Conservation (phyloP, 2,329 filamentous ascomycete genomes). For the Aspergillus eucalypticola region DNA sequence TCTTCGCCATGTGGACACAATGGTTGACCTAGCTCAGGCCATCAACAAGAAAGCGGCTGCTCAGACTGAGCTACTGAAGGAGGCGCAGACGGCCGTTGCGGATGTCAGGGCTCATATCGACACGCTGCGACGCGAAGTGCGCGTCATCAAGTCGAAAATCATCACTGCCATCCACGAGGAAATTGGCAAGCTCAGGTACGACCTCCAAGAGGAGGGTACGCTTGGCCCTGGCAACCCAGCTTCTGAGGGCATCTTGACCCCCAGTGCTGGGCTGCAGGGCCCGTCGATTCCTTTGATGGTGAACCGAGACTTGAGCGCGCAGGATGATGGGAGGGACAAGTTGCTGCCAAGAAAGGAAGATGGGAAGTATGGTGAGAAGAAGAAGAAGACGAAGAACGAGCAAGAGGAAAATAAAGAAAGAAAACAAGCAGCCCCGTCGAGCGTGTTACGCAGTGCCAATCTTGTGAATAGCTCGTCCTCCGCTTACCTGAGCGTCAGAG, state of each 20-base stretch:
- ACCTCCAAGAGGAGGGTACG: slow-evolving; percentile 12
- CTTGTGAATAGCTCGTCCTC: neutral
- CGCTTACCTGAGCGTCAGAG: neutral
- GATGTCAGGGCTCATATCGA: slow-evolving; percentile 18
- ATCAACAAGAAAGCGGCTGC: slow-evolving; percentile 16
- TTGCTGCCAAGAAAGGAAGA: neutral
- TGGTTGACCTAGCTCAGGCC: slow-evolving; percentile 18
- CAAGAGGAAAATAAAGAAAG: neutral
- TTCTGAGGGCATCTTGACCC: neutral
- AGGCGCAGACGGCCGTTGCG: slow-evolving; percentile 11
- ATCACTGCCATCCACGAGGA: slow-evolving; percentile 15
- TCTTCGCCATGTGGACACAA: slow-evolving; percentile 19
- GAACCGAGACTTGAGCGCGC: neutral
- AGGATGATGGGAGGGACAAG: neutral
- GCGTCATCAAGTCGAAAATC: slow-evolving; percentile 16
- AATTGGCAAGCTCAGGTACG: slow-evolving; percentile 14
- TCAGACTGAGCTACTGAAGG: slow-evolving; percentile 18
- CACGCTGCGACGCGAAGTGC: slow-evolving; percentile 12
- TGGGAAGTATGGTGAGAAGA: neutral
- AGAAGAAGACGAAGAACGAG: neutral
- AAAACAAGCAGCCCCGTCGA: neutral
- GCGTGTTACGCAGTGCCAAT: neutral
- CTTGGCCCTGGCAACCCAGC: neutral
- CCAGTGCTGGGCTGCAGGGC: neutral
- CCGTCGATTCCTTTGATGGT: neutral